Evolutionary conservation across 2,329 filamentous ascomycete genomes (phyloP).

Genomic region (Ophiostoma novo-ulmi): DNA sequence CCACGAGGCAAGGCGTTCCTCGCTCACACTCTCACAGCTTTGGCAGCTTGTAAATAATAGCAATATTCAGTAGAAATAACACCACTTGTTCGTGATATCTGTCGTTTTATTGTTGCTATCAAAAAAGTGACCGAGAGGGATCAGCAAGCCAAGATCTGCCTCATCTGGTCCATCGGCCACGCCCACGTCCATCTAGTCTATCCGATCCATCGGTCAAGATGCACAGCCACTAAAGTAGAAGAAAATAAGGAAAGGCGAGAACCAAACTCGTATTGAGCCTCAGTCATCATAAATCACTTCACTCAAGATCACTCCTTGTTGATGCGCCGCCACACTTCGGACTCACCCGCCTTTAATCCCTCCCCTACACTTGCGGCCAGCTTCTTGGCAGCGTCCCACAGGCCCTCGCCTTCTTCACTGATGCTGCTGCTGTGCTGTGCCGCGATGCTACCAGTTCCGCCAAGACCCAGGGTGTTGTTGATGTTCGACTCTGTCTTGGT

Average conservation of each 20-base stretch:
- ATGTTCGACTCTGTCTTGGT: neutral
- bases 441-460: neutral
- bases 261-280: neutral
- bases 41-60: neutral
- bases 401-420: conserved; percentile 41
- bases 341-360: conserved; percentile 54
- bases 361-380: conserved; percentile 53
- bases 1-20: neutral
- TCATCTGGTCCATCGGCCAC: neutral
- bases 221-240: neutral
- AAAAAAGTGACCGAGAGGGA: neutral
- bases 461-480: neutral
- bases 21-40: neutral
- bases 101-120: neutral
- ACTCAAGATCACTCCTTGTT: conserved; percentile 45
- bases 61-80: neutral
- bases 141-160: conserved; percentile 2
- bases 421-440: conserved; percentile 12
- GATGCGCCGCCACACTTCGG: conserved; percentile 58
- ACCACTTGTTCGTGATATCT: conserved; percentile 1
- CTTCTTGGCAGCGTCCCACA: conserved; percentile 55
- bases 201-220: neutral
- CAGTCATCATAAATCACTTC: neutral
- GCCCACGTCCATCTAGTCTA: neutral
- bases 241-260: neutral